phyloP scores from a whole-genome alignment of 2,329 filamentous ascomycete species.

The Aureobasidium sp. region DNA sequence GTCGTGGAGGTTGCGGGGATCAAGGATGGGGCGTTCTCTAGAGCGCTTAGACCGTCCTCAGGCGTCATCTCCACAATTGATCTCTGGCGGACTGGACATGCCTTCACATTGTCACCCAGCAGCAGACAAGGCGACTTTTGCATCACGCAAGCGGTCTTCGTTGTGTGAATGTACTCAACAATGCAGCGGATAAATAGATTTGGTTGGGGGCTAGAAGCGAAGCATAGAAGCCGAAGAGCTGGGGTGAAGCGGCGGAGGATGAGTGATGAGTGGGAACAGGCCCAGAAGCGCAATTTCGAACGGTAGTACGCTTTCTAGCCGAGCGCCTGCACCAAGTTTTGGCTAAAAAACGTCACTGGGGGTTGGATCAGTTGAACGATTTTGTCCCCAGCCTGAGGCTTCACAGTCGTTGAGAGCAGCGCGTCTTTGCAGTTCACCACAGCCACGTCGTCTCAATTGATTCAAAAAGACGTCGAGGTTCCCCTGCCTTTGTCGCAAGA shows the following conservation, averaged over 20 bases:
- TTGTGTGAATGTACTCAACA: neutral
- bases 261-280: neutral
- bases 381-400: conserved; percentile 2
- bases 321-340: conserved; percentile 9
- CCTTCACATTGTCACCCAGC: too few species aligned
- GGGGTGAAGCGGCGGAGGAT: neutral
- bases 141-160: neutral
- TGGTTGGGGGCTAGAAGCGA: neutral
- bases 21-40: conserved; percentile 4
- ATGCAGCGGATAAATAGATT: neutral
- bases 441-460: neutral
- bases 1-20: conserved; percentile 3
- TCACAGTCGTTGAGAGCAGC: conserved; percentile 1
- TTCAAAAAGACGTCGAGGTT: neutral
- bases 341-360: conserved; percentile 8
- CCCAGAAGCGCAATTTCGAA: conserved; percentile 8
- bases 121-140: neutral
- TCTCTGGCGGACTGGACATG: neutral
- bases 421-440: neutral
- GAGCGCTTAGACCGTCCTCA: neutral
- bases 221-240: neutral
- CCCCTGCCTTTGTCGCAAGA: neutral
- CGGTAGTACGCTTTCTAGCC: neutral
- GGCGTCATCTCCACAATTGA: conserved; percentile 7
- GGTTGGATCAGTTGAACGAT: neutral